phyloP scores from a whole-genome alignment of 371 early-diverging fungal species.

The Caulochytrium protostelioides region DNA sequence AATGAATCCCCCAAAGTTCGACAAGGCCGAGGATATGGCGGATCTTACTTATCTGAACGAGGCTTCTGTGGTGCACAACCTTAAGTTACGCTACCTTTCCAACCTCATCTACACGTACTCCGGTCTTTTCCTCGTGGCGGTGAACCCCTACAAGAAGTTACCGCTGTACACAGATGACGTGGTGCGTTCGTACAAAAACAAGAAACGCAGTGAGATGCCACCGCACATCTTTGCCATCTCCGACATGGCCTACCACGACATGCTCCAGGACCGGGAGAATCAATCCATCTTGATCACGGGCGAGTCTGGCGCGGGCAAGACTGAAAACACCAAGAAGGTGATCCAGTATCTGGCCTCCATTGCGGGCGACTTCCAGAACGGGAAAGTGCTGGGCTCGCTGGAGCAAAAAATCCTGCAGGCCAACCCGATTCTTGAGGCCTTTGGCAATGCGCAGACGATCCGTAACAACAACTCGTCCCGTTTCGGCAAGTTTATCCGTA shows the following conservation, averaged over 20 bases:
- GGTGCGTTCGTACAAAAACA: slow-evolving; percentile 52
- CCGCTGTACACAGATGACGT: slow-evolving; percentile 77
- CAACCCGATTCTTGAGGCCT: slow-evolving; percentile 97
- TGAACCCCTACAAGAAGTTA: slow-evolving; percentile 90
- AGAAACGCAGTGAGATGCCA: slow-evolving; percentile 67
- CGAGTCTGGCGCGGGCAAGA: slow-evolving; percentile 99
- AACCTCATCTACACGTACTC: slow-evolving; percentile 97
- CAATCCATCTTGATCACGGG: slow-evolving; percentile 99
- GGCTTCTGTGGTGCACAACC: slow-evolving; percentile 92
- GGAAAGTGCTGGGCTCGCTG: slow-evolving; percentile 23
- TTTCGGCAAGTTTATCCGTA: slow-evolving; percentile 98
- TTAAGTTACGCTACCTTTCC: slow-evolving; percentile 69
- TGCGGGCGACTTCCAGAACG: slow-evolving; percentile 30
- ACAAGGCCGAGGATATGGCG: slow-evolving; percentile 96
- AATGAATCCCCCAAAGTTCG: slow-evolving; percentile 99
- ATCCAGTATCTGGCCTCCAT: slow-evolving; percentile 92
- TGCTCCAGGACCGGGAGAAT: slow-evolving; percentile 81
- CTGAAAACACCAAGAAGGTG: slow-evolving; percentile 99
- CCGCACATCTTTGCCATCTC: slow-evolving; percentile 96
- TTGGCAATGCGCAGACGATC: slow-evolving; percentile 99
- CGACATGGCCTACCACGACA: slow-evolving; percentile 83
- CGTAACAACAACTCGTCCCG: slow-evolving; percentile 98
- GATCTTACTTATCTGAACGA: slow-evolving; percentile 93
- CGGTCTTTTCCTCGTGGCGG: slow-evolving; percentile 95
- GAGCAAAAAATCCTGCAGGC: slow-evolving; percentile 89